phyloP scores from a whole-genome alignment of 352 stramenopile genomes.

The Globisporangium parvum region DNA sequence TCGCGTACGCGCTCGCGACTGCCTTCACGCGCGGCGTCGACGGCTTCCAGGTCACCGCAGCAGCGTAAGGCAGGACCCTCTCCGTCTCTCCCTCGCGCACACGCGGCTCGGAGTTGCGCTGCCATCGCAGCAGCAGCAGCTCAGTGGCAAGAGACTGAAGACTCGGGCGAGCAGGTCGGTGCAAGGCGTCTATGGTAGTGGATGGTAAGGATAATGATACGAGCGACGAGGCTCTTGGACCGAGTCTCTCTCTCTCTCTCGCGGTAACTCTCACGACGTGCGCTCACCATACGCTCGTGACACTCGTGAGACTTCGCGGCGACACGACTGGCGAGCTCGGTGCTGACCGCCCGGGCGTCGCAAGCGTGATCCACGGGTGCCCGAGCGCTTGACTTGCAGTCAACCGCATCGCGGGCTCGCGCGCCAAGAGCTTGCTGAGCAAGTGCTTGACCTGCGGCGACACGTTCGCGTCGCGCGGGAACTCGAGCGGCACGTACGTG shows the following conservation, averaged over 20 bases:
- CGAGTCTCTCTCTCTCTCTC: background rate
- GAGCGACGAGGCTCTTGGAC: background rate
- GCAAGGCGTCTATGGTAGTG: background rate
- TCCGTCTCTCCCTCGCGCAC: too few relatives aligned
- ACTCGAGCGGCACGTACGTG: constrained; percentile 54
- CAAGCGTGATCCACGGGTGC: constrained; percentile 78
- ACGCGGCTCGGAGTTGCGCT: background rate
- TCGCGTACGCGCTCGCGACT: constrained; percentile 28
- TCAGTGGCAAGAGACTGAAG: background rate
- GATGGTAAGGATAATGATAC: constrained; percentile 2
- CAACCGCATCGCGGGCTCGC: constrained; percentile 60
- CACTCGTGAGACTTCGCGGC: constrained; percentile 8
- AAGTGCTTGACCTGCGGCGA: constrained; percentile 59
- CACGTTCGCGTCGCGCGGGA: constrained; percentile 29
- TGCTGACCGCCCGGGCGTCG: constrained; percentile 22
- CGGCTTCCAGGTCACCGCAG: constrained; percentile 29
- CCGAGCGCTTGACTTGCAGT: constrained; percentile 73
- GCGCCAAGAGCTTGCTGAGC: constrained; percentile 57
- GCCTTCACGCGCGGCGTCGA: constrained; percentile 41
- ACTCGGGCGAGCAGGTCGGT: background rate
- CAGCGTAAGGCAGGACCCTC: background rate
- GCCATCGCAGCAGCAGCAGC: background rate
- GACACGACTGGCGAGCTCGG: constrained; percentile 30
- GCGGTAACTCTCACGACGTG: background rate
- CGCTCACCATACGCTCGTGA: constrained; percentile 5